phyloP scores from a whole-genome alignment of 257 asterid genomes.

The Nyctanthes arbortristis region DNA sequence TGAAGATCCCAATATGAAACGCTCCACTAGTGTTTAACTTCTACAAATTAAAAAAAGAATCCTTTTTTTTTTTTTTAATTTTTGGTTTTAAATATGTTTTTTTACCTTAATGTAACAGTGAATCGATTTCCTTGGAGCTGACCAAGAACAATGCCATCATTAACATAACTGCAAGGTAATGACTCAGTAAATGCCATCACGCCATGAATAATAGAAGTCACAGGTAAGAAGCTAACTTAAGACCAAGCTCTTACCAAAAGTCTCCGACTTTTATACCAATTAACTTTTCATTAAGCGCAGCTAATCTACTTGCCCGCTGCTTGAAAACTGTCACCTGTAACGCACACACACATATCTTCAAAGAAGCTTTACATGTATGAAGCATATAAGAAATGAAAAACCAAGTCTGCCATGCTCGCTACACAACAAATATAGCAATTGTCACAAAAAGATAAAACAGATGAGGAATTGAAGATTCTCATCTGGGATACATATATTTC shows the following conservation, averaged over 20 bases:
- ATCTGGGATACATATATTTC: background rate
- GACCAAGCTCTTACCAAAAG: constrained; percentile 68
- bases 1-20: constrained; percentile 16
- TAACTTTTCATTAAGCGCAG: constrained; percentile 77
- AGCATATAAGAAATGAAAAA: background rate
- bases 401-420: constrained; percentile 1
- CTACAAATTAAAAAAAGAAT: constrained; percentile 4
- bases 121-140: constrained; percentile 91
- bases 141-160: constrained; percentile 90
- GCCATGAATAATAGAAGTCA: constrained; percentile 14
- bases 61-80: too few species aligned
- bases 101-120: constrained; percentile 80
- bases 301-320: constrained; percentile 76
- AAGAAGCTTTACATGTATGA: constrained; percentile 1
- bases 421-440: background rate
- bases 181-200: constrained; percentile 19
- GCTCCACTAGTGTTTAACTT: background rate
- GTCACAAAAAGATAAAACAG: background rate
- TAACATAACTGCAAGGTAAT: constrained; percentile 64
- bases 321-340: constrained; percentile 86
- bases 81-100: too few species aligned
- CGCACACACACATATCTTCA: constrained; percentile 24
- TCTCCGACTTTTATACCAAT: constrained; percentile 91
- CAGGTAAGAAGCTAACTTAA: constrained; percentile 26
- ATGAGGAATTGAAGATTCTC: background rate